Conservation (phyloP, 2,329 filamentous ascomycete genomes). For the Lachnellula arida region DNA sequence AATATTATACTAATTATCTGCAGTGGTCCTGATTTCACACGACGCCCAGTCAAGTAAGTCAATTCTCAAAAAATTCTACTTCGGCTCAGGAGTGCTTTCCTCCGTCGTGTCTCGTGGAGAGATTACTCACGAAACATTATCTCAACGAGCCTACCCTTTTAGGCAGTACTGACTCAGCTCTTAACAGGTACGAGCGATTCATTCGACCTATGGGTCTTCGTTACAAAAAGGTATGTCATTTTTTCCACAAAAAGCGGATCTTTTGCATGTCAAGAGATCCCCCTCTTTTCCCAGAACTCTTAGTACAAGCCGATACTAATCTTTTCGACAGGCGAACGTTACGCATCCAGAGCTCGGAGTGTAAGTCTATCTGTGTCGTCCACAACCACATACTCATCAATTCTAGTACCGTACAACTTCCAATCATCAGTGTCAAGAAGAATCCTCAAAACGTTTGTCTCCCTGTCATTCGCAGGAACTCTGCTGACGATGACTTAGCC, state of each 20-base stretch:
- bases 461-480: not conserved
- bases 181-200: conserved; percentile 57
- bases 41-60: conserved; percentile 64
- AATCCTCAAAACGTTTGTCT: conserved; percentile 66
- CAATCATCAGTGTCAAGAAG: conserved; percentile 71
- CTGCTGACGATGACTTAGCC: conserved; percentile 38
- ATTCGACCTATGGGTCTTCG: conserved; percentile 73
- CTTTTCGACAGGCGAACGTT: not conserved
- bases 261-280: too few relatives aligned
- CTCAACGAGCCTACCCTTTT: too few relatives aligned
- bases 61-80: too few relatives aligned
- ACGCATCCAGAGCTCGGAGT: conserved; percentile 70
- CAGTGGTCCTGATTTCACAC: conserved; percentile 64
- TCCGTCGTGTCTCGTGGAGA: too few relatives aligned
- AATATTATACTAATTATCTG: not conserved
- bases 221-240: conserved; percentile 73
- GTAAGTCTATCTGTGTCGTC: too few relatives aligned
- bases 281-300: too few relatives aligned
- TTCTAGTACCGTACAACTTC: conserved; percentile 68
- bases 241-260: not conserved
- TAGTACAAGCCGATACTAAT: not conserved
- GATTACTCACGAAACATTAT: too few relatives aligned
- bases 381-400: too few relatives aligned
- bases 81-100: too few relatives aligned
- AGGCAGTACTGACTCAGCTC: too few relatives aligned